Evolutionary conservation across 2,329 filamentous ascomycete species (phyloP).

Genomic region (Aspergillus sergii): DNA sequence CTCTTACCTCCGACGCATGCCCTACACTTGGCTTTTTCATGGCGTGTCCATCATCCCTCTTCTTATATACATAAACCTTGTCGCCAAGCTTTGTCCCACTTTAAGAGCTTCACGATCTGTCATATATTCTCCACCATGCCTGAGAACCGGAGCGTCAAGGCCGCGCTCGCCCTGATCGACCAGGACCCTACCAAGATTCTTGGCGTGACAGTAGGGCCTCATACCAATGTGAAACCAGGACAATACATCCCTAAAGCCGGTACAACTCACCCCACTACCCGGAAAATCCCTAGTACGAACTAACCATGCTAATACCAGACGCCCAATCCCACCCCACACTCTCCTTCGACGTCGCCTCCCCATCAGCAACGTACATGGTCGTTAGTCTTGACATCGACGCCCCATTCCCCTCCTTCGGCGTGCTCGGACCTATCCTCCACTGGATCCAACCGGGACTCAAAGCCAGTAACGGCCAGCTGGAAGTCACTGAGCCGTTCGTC

Average conservation of each 20-base stretch:
- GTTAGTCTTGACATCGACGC: constrained; percentile 34
- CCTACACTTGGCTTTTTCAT: not conserved
- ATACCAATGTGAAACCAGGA: not conserved
- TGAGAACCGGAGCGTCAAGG: not conserved
- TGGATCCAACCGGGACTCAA: constrained; percentile 34
- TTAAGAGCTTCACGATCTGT: too few relatives aligned
- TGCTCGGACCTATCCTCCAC: constrained; percentile 35
- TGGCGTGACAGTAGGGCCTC: not conserved
- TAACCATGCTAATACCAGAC: constrained; percentile 8
- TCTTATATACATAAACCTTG: not conserved
- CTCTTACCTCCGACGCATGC: not conserved
- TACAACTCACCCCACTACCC: not conserved
- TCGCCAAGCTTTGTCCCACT: not conserved
- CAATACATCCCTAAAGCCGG: not conserved
- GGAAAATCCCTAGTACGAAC: not conserved
- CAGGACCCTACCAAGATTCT: not conserved
- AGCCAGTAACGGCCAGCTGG: not conserved
- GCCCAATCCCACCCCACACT: constrained; percentile 25
- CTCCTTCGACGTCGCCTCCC: constrained; percentile 18
- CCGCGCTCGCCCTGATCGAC: not conserved
- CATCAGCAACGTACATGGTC: constrained; percentile 27
- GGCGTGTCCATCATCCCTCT: not conserved
- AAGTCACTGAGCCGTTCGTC: constrained; percentile 25
- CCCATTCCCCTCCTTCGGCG: constrained; percentile 30
- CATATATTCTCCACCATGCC: not conserved